Base-by-base conservation (phyloP, 306 rosid species). In the Trichosanthes truncata region DNA sequence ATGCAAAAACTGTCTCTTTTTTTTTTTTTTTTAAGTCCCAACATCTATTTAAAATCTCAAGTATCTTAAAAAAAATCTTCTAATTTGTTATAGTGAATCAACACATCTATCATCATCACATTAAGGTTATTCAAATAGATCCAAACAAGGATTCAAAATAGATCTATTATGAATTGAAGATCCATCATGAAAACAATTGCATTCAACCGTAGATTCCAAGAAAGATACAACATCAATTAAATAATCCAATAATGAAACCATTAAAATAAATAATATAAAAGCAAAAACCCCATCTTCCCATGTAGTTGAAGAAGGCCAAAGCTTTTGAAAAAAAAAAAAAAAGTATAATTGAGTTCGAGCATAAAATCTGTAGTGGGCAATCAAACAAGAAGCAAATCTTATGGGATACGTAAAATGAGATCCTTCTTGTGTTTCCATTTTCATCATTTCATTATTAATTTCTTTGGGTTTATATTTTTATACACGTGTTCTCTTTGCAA, bases 341-440 rank as follows among this genome's bases (percentile, higher is more conserved):
- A 17, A 17, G 2, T 29, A 29, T 29, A 29, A 29, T 29, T 29
- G 33, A 29, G 33, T 46, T 12, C 51, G 12, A 23, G 65, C 35
- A 59, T 10, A 26, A 29, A 53, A 53, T 52, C 57, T 52, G 36
- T 76, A 25, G 33, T 79, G 17, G 13, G 51, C 69, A 36, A 66
- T 56, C 79, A 83, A 86, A 89, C 81, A 67, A 80, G 77, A 43
- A 80, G 60, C 84, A 84, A 83, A 89, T 87, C 90, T 87, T 86
- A 80, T 88, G 88, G 86, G 91, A 60, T 82, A 81, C 72, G 84
- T 87, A 86, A 90, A 80, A 77, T 71, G 79, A 73, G 73, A 88
- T 87, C 87, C 77, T 84, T 84, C 82, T 77, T 71, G 73, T 71
- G 78, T 80, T 83, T 71, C 73, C 55, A 23, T 71, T 45, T 71